Evolutionary conservation across 148 eudicot species (phyloP).

Genomic region (Cornus florida): DNA sequence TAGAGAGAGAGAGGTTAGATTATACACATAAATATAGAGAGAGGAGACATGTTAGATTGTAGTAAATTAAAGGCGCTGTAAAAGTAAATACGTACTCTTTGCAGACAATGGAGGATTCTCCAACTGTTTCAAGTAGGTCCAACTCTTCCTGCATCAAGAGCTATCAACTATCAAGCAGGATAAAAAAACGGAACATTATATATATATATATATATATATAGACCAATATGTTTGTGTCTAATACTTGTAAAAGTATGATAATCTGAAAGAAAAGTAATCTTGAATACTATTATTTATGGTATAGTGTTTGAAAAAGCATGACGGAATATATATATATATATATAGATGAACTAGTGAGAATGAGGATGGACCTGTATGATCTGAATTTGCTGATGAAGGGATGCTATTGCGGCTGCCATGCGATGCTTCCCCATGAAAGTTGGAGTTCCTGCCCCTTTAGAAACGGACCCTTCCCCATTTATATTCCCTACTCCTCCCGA

Average conservation of each 20-base stretch:
- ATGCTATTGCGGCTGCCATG: constrained; percentile 34
- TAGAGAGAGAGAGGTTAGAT: constrained; percentile 1
- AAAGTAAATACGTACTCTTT: constrained; percentile 23
- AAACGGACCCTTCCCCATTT: background rate
- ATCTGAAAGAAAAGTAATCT: background rate
- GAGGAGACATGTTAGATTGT: background rate
- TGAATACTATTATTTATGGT: too few species aligned
- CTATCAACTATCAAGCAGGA: background rate
- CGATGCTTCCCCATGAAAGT: constrained; percentile 45
- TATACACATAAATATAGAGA: background rate
- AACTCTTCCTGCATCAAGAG: constrained; percentile 38
- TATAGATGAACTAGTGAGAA: too few species aligned
- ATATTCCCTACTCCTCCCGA: background rate
- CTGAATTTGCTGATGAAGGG: constrained; percentile 44
- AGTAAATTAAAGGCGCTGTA: background rate
- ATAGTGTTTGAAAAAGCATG: too few species aligned
- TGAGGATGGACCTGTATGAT: constrained; percentile 28
- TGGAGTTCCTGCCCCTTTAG: constrained; percentile 1
- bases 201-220: too few species aligned
- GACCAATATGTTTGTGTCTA: too few species aligned
- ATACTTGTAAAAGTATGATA: too few species aligned
- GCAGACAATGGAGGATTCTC: constrained; percentile 38
- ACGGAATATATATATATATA: background rate
- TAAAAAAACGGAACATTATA: too few species aligned
- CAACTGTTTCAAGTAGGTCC: constrained; percentile 34